Conservation (phyloP, 306 rosid genomes). For the Vachellia collinsii region DNA sequence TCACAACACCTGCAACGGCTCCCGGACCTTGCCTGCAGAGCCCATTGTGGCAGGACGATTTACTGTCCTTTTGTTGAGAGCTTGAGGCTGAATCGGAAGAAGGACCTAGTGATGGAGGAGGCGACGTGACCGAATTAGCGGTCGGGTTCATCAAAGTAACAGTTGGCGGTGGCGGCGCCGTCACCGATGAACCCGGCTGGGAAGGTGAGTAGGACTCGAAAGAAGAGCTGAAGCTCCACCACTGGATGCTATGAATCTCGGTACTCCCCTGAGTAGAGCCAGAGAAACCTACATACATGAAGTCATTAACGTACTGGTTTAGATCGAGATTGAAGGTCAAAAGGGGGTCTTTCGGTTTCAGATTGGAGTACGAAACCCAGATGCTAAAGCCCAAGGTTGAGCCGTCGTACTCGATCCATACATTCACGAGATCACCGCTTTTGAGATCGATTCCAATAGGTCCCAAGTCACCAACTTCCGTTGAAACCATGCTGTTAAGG, state of each 20-base stretch:
- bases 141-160: slow-evolving; percentile 67
- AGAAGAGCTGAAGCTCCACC: slow-evolving; percentile 95
- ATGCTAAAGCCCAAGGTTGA: slow-evolving; percentile 52
- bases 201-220: slow-evolving; percentile 47
- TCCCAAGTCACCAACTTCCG: slow-evolving; percentile 62
- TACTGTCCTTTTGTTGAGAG: slow-evolving; percentile 54
- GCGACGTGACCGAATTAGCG: slow-evolving; percentile 55
- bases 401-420: slow-evolving; percentile 91
- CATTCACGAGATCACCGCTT: slow-evolving; percentile 79
- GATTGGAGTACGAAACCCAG: slow-evolving; percentile 89
- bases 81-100: slow-evolving; percentile 43
- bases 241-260: slow-evolving; percentile 75
- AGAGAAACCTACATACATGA: slow-evolving; percentile 97
- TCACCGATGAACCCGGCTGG: slow-evolving; percentile 29
- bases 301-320: slow-evolving; percentile 68
- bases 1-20: slow-evolving; percentile 94
- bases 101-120: slow-evolving; percentile 81
- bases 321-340: slow-evolving; percentile 67
- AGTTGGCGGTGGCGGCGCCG: slow-evolving; percentile 76
- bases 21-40: slow-evolving; percentile 83
- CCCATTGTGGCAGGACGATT: slow-evolving; percentile 76
- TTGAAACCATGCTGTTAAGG: slow-evolving; percentile 76
- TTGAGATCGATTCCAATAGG: slow-evolving; percentile 73
- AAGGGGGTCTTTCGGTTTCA: slow-evolving; percentile 80
- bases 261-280: slow-evolving; percentile 98